Conservation (phyloP, 805 yeast genomes). For the Candida maris region DNA sequence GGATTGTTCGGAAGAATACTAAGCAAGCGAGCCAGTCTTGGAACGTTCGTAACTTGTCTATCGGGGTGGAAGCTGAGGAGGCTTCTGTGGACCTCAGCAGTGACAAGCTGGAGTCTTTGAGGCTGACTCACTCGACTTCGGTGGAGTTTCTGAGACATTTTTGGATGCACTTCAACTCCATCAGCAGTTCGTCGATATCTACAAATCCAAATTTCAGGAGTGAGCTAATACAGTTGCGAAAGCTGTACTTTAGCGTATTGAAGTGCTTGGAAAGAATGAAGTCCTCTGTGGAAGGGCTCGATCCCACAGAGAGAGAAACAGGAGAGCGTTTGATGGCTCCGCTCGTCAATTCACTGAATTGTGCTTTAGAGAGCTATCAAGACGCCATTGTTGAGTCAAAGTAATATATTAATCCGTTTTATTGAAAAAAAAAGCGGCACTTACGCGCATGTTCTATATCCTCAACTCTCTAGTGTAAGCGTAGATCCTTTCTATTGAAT, state of each 20-base stretch:
- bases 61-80: constrained; percentile 20
- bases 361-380: constrained; percentile 47
- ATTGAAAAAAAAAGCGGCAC: too few species aligned
- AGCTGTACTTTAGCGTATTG: constrained; percentile 44
- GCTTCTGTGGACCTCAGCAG: constrained; percentile 29
- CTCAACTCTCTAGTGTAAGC: neutral
- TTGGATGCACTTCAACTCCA: constrained; percentile 55
- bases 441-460: too few species aligned
- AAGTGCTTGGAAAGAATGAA: constrained; percentile 46
- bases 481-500: constrained; percentile 8
- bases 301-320: constrained; percentile 13
- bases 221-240: constrained; percentile 35
- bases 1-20: constrained; percentile 49
- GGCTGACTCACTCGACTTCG: constrained; percentile 67
- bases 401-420: constrained; percentile 3
- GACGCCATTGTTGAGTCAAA: constrained; percentile 31
- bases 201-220: constrained; percentile 30
- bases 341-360: constrained; percentile 38
- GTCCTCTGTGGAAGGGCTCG: constrained; percentile 23
- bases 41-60: constrained; percentile 28
- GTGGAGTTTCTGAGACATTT: constrained; percentile 74
- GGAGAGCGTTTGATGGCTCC: constrained; percentile 37
- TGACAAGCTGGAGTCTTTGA: constrained; percentile 41
- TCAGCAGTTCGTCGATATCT: constrained; percentile 26
- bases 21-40: constrained; percentile 50